Evolutionary conservation across 768 basidiomycete species (phyloP), one percentile per base, ranked within the genome.

Genomic region (Phaeotremella fagi): DNA sequence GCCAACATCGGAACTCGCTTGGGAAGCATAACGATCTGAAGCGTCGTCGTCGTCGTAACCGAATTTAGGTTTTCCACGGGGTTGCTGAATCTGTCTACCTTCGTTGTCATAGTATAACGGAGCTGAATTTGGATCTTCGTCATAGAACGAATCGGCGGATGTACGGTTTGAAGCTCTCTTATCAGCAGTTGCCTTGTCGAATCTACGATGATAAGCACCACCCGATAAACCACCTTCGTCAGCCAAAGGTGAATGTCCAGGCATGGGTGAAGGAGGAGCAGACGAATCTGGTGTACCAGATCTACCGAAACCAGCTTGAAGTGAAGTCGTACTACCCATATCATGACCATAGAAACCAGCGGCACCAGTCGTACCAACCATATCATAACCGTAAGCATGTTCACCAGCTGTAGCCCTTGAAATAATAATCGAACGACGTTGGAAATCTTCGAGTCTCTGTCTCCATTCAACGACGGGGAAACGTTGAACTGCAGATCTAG

Each of bases 401-500:
- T 77, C 54, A 5, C 83, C 86, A 23, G 90, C 88, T 1, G 82
- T 20, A 25, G 75, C 73, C 47, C 91, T 85, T 67, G 86, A 90
- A 3, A 78, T 77, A 22, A 72, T 74, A 70, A 95, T 90, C 66
- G 85, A 87, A 55, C 91, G 85, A 55, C 81, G 82, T 72, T 95
- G 91, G 80, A 94, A 88, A 73, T 94, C 91, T 76, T 95, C 91
- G 80, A 85, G 87, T 45, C 88, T 83, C 72, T 94, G 90, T 68
- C 91, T 87, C 91, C 91, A 95, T 77, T 95, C 90, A 24, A 95
- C 87, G 52, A 95, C 91, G 3, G 91, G 91, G 86, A 95, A 95
- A 66, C 91, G 88, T 68, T 94, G 91, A 2, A 95, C 82, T 16
- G 90, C 91, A 15, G 91, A 94, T 37, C 91, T 83, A 38, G 91